Evolutionary conservation across 2,329 filamentous ascomycete species (phyloP).

Genomic region (Neophaeococcomyces aloes): DNA sequence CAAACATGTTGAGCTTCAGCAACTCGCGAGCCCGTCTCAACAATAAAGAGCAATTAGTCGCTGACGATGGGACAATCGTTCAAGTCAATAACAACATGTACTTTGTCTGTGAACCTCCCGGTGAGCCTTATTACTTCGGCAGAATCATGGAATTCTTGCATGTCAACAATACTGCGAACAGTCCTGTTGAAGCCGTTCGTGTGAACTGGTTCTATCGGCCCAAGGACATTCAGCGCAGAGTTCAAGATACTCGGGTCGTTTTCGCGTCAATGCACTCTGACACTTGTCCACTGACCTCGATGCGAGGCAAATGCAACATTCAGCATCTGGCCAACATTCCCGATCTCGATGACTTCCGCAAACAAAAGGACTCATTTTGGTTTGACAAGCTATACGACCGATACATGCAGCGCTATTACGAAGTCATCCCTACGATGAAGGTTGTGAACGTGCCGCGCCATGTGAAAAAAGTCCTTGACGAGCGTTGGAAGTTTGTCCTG

Average conservation of each 20-base stretch:
- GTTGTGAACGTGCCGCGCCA: conserved; percentile 94
- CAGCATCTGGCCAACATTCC: conserved; percentile 77
- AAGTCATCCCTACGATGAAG: conserved; percentile 80
- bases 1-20: conserved; percentile 84
- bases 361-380: conserved; percentile 80
- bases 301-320: conserved; percentile 89
- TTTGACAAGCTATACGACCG: conserved; percentile 96
- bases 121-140: conserved; percentile 93
- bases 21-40: conserved; percentile 57
- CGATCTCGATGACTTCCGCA: conserved; percentile 73
- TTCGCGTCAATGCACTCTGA: conserved; percentile 99
- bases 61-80: conserved; percentile 81
- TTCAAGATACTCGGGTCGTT: conserved; percentile 78
- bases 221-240: conserved; percentile 86
- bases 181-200: conserved; percentile 72
- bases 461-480: conserved; percentile 90
- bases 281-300: conserved; percentile 78
- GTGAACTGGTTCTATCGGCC: conserved; percentile 99
- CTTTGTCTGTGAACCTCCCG: conserved; percentile 91
- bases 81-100: conserved; percentile 87
- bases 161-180: conserved; percentile 58
- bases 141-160: conserved; percentile 98
- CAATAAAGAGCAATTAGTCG: conserved; percentile 61
- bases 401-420: conserved; percentile 96
- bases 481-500: conserved; percentile 92